Conservation (phyloP, 1,284 basidiomycete species). For the Microbotryum violaceum region DNA sequence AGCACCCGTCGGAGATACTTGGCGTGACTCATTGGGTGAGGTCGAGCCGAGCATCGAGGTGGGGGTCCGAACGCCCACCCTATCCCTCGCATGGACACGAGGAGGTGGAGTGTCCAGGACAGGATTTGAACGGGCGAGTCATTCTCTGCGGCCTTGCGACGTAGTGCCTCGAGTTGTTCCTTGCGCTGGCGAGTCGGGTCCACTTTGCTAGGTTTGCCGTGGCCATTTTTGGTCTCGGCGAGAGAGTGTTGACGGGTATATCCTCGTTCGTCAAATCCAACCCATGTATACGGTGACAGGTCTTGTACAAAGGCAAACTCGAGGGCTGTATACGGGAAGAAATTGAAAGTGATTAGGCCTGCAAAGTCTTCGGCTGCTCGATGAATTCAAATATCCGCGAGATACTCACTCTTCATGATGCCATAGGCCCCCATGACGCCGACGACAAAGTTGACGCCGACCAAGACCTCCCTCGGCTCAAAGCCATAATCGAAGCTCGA, state of each 20-base stretch:
- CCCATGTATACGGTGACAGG: conserved; percentile 23
- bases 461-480: not conserved
- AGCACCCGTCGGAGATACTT: conserved; percentile 10
- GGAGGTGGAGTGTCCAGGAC: conserved; percentile 12
- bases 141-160: conserved; percentile 1
- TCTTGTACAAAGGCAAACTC: conserved; percentile 26
- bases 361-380: no score
- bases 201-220: not conserved
- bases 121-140: conserved; percentile 16
- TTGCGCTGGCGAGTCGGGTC: not conserved
- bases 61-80: conserved; percentile 26
- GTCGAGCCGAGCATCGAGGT: conserved; percentile 1
- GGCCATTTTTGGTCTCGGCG: not conserved
- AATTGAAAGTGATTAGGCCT: no score
- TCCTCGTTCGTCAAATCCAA: conserved; percentile 15
- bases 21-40: conserved; percentile 4
- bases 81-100: conserved; percentile 23
- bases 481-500: not conserved
- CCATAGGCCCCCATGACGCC: conserved; percentile 9
- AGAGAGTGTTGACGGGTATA: not conserved
- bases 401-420: conserved; percentile 12
- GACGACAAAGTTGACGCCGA: conserved; percentile 2
- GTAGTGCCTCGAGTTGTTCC: conserved; percentile 4
- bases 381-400: no score
- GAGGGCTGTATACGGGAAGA: not conserved